Conservation (phyloP, 305 asterid species). For the Ajuga reptans region DNA sequence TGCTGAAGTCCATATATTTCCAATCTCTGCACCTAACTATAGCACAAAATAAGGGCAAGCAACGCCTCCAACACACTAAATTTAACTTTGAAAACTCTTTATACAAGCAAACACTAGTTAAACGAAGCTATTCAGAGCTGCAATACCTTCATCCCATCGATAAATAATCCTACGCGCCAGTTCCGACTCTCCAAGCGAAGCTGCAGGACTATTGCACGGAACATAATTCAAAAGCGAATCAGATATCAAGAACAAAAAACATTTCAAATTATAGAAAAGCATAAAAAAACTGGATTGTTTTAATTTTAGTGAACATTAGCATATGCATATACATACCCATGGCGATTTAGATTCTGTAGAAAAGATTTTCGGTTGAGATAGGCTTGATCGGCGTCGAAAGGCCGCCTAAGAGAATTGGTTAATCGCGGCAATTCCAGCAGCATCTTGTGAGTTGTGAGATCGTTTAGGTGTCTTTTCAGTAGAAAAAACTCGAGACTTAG, state of each 20-base stretch:
- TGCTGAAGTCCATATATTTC: background rate
- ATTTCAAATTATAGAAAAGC: background rate
- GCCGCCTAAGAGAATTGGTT: slow-evolving; percentile 67
- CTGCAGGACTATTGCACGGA: slow-evolving; percentile 35
- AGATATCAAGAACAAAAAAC: background rate
- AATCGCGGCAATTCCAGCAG: slow-evolving; percentile 74
- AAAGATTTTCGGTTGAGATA: slow-evolving; percentile 64
- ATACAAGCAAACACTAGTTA: background rate
- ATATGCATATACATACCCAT: slow-evolving; percentile 32
- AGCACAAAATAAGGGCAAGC: background rate
- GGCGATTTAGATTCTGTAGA: slow-evolving; percentile 45
- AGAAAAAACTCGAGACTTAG: background rate
- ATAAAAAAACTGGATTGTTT: background rate
- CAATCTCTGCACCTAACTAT: slow-evolving; percentile 1
- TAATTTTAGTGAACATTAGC: background rate
- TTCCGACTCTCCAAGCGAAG: slow-evolving; percentile 52
- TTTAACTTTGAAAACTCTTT: background rate
- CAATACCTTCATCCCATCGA: slow-evolving; percentile 79
- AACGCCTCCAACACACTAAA: background rate
- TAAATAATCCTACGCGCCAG: slow-evolving; percentile 64
- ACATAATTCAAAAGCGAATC: slow-evolving; percentile 12
- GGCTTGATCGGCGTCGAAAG: slow-evolving; percentile 92
- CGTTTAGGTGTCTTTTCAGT: slow-evolving; percentile 3
- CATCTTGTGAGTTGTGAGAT: slow-evolving; percentile 42
- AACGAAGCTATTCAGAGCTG: slow-evolving; percentile 3